Evolutionary conservation across 768 basidiomycete genomes (phyloP).

Genomic region (Boletus rubescentipes): DNA sequence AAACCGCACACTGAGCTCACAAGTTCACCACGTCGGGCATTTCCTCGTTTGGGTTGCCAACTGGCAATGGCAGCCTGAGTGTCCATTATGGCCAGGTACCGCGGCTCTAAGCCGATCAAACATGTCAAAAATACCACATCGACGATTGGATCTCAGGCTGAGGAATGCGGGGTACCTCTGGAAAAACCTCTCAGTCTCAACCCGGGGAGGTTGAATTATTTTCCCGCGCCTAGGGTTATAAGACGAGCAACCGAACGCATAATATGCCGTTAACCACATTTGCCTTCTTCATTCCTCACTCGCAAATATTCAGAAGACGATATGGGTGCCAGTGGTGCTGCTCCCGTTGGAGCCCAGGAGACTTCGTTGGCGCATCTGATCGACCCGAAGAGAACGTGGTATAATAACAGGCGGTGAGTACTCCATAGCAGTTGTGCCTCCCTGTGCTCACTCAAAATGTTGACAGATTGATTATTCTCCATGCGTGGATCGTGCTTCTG

Average conservation of each 20-base stretch:
- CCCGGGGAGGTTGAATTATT: not conserved
- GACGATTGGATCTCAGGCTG: not conserved
- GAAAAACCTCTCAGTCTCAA: conserved; percentile 17
- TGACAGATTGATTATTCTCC: conserved; percentile 55
- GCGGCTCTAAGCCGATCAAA: not conserved
- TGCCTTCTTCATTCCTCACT: not conserved
- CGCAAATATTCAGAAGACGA: conserved; percentile 5
- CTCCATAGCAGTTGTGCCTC: not conserved
- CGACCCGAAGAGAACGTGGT: conserved; percentile 70
- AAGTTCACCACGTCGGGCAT: not conserved
- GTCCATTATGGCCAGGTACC: too few species aligned
- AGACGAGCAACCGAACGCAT: not conserved
- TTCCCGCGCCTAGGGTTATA: conserved; percentile 14
- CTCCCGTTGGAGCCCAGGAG: conserved; percentile 22
- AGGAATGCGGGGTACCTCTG: conserved; percentile 19
- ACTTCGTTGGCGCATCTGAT: conserved; percentile 53
- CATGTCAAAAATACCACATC: not conserved
- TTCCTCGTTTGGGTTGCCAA: not conserved
- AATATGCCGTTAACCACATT: conserved; percentile 22
- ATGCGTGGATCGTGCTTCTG: conserved; percentile 71
- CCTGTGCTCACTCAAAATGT: not conserved
- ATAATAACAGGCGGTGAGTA: conserved; percentile 69
- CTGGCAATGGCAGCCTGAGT: too few species aligned
- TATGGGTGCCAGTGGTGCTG: conserved; percentile 58
- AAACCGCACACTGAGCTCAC: not conserved